Conservation (phyloP, 352 stramenopile species). For the Globisporangium lucens region DNA sequence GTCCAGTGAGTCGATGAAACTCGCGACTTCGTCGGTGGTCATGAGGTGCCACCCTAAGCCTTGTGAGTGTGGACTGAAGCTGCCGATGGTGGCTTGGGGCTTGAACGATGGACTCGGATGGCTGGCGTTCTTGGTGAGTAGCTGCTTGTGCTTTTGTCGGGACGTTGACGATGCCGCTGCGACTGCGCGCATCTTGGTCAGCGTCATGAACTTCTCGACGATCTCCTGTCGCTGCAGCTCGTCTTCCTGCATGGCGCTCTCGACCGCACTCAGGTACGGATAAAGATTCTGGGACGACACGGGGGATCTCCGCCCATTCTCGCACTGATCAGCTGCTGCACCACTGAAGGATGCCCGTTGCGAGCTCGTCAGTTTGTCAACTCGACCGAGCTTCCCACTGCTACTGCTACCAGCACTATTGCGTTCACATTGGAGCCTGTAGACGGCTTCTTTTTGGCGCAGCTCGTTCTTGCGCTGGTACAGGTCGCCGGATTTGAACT, state of each 20-base stretch:
- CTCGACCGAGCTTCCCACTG: background rate
- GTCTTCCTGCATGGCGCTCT: conserved; percentile 40
- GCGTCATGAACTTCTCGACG: conserved; percentile 36
- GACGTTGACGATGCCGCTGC: conserved; percentile 8
- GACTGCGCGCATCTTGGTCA: conserved; percentile 18
- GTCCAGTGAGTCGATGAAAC: conserved; percentile 46
- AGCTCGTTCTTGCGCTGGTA: conserved; percentile 79
- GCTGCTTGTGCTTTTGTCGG: conserved; percentile 18
- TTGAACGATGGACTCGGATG: background rate
- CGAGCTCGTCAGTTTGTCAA: background rate
- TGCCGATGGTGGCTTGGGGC: background rate
- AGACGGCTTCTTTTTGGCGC: conserved; percentile 52
- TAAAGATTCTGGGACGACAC: background rate
- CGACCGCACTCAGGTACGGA: conserved; percentile 25
- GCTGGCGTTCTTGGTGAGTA: background rate
- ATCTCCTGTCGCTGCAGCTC: conserved; percentile 58
- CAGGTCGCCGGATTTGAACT: conserved; percentile 60
- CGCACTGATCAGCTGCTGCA: background rate
- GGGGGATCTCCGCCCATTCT: background rate
- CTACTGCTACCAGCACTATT: background rate
- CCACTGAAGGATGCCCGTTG: background rate
- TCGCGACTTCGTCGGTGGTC: conserved; percentile 41
- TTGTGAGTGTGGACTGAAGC: background rate
- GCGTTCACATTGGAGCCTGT: conserved; percentile 18
- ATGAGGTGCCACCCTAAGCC: conserved; percentile 22